Conservation (phyloP, 2,329 filamentous ascomycete genomes). For the Apiospora phragmitis region DNA sequence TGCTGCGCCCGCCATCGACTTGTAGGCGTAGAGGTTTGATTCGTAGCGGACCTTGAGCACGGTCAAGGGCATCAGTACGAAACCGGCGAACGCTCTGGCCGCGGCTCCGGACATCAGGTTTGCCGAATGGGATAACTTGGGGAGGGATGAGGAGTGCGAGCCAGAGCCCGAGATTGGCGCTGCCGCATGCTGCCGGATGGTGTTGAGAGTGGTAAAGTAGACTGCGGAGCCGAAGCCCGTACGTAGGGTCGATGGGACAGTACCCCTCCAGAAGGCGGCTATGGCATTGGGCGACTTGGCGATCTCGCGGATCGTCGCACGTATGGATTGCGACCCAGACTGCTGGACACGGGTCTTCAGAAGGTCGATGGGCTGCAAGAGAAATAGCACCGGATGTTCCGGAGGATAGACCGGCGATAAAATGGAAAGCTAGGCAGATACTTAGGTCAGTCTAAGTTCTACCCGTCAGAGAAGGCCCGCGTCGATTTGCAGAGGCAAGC, state of each 20-base stretch:
- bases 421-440: slow-evolving; percentile 68
- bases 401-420: slow-evolving; percentile 82
- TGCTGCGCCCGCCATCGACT: slow-evolving; percentile 70
- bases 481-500: neutral
- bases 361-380: slow-evolving; percentile 92
- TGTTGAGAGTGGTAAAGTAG: slow-evolving; percentile 89
- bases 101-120: slow-evolving; percentile 85
- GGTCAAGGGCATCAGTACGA: slow-evolving; percentile 93
- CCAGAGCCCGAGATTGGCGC: slow-evolving; percentile 13
- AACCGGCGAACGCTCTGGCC: slow-evolving; percentile 82
- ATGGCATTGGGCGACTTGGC: slow-evolving; percentile 63
- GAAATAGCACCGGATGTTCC: slow-evolving; percentile 82
- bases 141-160: slow-evolving; percentile 61
- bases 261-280: slow-evolving; percentile 85
- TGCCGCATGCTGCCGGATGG: slow-evolving; percentile 67
- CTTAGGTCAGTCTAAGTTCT: neutral
- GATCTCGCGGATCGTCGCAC: slow-evolving; percentile 69
- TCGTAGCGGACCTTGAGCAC: slow-evolving; percentile 97
- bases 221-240: slow-evolving; percentile 92
- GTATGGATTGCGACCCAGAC: slow-evolving; percentile 69
- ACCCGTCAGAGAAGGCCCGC: neutral
- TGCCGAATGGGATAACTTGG: slow-evolving; percentile 78
- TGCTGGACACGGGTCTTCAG: slow-evolving; percentile 97
- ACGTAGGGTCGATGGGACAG: slow-evolving; percentile 86
- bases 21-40: slow-evolving; percentile 81